Percentiles rank a stretch among this genome's conserved stretches.
phyloP scores from a whole-genome alignment of 805 yeast genomes.

The Hanseniaspora nectarophila region DNA sequence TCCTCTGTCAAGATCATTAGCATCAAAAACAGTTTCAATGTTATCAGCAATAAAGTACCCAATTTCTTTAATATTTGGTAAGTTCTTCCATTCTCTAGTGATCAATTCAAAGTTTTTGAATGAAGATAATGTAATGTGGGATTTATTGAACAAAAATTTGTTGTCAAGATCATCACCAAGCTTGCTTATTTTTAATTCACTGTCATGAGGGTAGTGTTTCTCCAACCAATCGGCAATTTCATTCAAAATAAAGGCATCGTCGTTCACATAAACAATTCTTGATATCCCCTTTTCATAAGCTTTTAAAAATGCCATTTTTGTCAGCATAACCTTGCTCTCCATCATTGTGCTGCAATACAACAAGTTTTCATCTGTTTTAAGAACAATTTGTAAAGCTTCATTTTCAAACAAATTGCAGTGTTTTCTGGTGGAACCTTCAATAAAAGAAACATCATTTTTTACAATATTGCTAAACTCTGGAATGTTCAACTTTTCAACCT shows the following conservation, averaged over 20 bases:
- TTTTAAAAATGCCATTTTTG: conserved; percentile 58
- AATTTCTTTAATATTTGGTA: conserved; percentile 55
- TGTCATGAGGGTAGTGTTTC: conserved; percentile 35
- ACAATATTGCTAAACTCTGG: conserved; percentile 19
- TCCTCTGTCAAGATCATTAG: conserved; percentile 51
- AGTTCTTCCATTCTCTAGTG: conserved; percentile 72
- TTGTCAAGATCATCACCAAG: conserved; percentile 48
- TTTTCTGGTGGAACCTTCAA: conserved; percentile 32
- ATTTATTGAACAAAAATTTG: conserved; percentile 40
- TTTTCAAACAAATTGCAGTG: conserved; percentile 64
- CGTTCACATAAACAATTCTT: conserved; percentile 60
- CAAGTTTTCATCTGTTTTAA: conserved; percentile 44
- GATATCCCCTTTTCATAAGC: conserved; percentile 65
- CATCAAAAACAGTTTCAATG: conserved; percentile 35
- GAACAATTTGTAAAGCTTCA: conserved; percentile 52
- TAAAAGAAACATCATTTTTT: neutral
- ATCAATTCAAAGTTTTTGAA: conserved; percentile 65
- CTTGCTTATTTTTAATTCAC: conserved; percentile 46
- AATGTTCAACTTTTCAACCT: conserved; percentile 40
- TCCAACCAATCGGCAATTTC: conserved; percentile 40
- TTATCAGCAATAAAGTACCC: conserved; percentile 65
- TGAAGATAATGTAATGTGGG: conserved; percentile 64
- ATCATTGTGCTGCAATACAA: conserved; percentile 68
- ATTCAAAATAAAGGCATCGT: conserved; percentile 48
- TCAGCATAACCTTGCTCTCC: conserved; percentile 59